These are phyloP conservation scores for Bryoglossum gracile DNA, from an alignment of 495 filamentous ascomycete species.

Conservation along the genomic window DNA sequence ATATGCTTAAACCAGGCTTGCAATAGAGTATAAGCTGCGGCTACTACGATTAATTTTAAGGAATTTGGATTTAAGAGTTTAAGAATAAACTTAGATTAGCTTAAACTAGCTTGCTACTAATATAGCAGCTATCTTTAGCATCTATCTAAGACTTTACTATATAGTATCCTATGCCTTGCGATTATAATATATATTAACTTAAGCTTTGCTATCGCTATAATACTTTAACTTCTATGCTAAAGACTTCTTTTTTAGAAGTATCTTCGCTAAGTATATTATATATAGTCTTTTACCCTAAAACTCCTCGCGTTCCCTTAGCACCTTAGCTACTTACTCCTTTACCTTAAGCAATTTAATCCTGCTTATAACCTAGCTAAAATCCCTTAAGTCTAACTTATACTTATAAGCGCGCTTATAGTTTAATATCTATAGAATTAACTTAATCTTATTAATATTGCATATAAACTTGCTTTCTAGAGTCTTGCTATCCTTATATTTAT, in stretches of 20 bases:
- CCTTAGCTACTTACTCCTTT: slow-evolving; percentile 66
- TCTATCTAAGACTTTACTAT: not conserved
- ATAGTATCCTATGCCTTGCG: not conserved
- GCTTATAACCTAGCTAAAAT: slow-evolving; percentile 72
- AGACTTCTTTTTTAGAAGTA: slow-evolving; percentile 1
- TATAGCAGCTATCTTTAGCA: not conserved
- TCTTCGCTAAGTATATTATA: not conserved
- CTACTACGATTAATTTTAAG: not conserved
- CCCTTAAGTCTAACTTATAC: slow-evolving; percentile 69
- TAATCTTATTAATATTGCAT: slow-evolving; percentile 95
- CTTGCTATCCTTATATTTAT: slow-evolving; percentile 84
- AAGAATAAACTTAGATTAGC: not conserved
- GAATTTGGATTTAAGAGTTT: slow-evolving; percentile 1
- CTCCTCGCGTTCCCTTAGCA: slow-evolving; percentile 66
- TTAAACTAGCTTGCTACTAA: too few relatives aligned
- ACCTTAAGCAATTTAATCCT: slow-evolving; percentile 69
- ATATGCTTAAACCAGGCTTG: not conserved
- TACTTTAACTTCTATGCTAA: slow-evolving; percentile 12
- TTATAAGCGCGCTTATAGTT: slow-evolving; percentile 81
- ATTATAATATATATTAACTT: not conserved
- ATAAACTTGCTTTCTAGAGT: slow-evolving; percentile 83
- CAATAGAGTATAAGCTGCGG: not conserved
- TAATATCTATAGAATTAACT: slow-evolving; percentile 87
- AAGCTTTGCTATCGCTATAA: slow-evolving; percentile 9
- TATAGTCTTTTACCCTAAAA: slow-evolving; percentile 48